Percentiles rank a stretch among this genome's conserved stretches.
phyloP scores from a whole-genome alignment of 306 rosid species.

The Senna siamea region DNA sequence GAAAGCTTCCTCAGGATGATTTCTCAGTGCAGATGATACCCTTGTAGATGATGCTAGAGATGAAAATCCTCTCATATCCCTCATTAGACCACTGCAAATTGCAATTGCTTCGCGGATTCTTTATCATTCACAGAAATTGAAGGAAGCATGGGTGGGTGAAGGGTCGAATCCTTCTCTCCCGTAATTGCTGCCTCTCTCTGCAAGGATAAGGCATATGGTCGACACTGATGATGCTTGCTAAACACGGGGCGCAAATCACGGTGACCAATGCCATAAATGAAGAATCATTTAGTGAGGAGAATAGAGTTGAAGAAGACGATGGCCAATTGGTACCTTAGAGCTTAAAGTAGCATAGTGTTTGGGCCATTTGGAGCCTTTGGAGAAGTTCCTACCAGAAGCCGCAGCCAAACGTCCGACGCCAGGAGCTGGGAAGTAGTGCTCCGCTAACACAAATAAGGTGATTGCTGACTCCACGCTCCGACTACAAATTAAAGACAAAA shows the following conservation, averaged over 20 bases:
- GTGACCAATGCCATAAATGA: background rate
- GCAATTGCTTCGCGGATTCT: constrained; percentile 4
- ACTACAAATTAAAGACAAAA: no score
- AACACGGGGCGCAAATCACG: background rate
- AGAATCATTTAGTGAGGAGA: background rate
- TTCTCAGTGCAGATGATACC: constrained; percentile 44
- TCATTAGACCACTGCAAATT: background rate
- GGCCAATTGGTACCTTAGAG: background rate
- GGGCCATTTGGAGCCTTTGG: no score
- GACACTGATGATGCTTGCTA: background rate
- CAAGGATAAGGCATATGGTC: background rate
- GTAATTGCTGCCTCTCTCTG: background rate
- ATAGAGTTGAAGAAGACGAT: background rate
- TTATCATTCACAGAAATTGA: background rate
- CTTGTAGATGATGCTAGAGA: constrained; percentile 48
- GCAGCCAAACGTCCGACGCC: no score
- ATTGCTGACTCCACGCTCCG: no score
- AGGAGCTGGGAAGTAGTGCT: no score
- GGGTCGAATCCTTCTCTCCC: background rate
- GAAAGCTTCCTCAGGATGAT: constrained; percentile 40
- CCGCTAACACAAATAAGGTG: no score
- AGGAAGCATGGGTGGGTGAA: background rate
- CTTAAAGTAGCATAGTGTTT: background rate
- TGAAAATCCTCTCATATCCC: constrained; percentile 52
- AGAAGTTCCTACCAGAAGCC: no score